Conservation (phyloP, 1,284 basidiomycete genomes). For the Xanthoconium separans region DNA sequence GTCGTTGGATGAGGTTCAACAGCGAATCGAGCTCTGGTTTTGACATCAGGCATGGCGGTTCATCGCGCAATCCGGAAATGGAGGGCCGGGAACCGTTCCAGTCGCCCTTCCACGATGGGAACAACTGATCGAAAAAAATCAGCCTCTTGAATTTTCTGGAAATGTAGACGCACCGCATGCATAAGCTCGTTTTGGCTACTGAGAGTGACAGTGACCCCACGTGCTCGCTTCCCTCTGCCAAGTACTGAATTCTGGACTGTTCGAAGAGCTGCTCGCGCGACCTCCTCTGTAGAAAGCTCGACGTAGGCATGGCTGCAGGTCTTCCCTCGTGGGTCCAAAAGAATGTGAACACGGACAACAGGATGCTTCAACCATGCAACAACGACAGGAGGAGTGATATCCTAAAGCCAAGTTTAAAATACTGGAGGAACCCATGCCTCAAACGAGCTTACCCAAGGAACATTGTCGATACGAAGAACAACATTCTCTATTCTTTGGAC, state of each 20-base stretch:
- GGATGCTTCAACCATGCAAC: slow-evolving; percentile 66
- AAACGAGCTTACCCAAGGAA: slow-evolving; percentile 67
- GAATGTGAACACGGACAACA: slow-evolving; percentile 65
- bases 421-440: slow-evolving; percentile 1
- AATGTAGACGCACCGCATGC: slow-evolving; percentile 54
- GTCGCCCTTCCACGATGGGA: slow-evolving; percentile 75
- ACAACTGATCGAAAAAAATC: slow-evolving; percentile 46
- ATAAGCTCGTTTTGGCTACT: slow-evolving; percentile 77
- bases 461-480: slow-evolving; percentile 79
- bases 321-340: slow-evolving; percentile 76
- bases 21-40: slow-evolving; percentile 63
- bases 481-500: slow-evolving; percentile 40
- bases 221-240: slow-evolving; percentile 68
- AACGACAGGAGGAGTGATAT: slow-evolving; percentile 75
- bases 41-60: slow-evolving; percentile 60
- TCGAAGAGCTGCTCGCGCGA: slow-evolving; percentile 64
- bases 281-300: slow-evolving; percentile 59
- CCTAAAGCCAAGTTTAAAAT: slow-evolving; percentile 41
- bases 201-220: slow-evolving; percentile 77
- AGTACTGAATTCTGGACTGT: slow-evolving; percentile 65
- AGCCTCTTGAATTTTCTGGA: slow-evolving; percentile 4
- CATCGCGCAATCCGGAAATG: slow-evolving; percentile 56
- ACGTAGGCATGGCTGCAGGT: slow-evolving; percentile 79
- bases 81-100: slow-evolving; percentile 69
- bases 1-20: slow-evolving; percentile 66